phyloP scores from a whole-genome alignment of 2,329 filamentous ascomycete genomes.

The Aureobasidium subglaciale region DNA sequence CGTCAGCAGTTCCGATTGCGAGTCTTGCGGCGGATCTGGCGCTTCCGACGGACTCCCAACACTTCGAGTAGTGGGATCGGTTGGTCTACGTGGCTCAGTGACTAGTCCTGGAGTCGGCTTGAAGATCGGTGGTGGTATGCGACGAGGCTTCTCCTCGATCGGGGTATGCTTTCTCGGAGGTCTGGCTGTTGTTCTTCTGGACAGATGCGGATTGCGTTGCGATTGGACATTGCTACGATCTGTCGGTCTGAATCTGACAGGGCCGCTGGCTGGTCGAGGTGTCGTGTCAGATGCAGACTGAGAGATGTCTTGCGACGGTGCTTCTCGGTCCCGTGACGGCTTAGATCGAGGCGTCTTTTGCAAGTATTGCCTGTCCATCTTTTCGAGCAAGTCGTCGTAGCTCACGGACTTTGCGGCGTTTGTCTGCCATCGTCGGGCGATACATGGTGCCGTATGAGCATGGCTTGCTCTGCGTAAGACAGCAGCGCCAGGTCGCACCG shows the following conservation, averaged over 20 bases:
- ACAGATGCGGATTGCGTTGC: neutral
- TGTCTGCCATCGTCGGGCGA: neutral
- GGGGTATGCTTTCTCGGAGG: neutral
- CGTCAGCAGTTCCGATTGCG: too few species aligned
- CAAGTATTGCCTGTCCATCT: neutral
- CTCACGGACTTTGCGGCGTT: neutral
- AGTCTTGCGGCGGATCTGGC: too few species aligned
- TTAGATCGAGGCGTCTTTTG: neutral
- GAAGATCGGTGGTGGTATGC: neutral
- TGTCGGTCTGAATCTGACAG: too few species aligned
- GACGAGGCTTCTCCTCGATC: neutral
- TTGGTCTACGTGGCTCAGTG: too few species aligned
- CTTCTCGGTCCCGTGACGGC: too few species aligned
- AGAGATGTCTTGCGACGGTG: too few species aligned
- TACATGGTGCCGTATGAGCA: neutral
- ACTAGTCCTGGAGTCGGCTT: neutral
- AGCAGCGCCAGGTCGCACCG: neutral
- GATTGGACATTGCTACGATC: too few species aligned
- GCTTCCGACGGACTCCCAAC: too few species aligned
- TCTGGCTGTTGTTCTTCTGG: neutral
- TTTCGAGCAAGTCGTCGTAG: neutral
- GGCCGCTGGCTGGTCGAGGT: too few species aligned
- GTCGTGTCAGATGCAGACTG: too few species aligned
- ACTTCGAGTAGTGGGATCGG: too few species aligned
- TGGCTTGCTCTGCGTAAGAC: neutral